A percentile compares a stretch with the other conserved stretches of the same genome.
These are phyloP conservation scores for Davidsoniella neocaledoniae DNA, from an alignment of 2,329 filamentous ascomycete species.

Conservation along the genomic window DNA sequence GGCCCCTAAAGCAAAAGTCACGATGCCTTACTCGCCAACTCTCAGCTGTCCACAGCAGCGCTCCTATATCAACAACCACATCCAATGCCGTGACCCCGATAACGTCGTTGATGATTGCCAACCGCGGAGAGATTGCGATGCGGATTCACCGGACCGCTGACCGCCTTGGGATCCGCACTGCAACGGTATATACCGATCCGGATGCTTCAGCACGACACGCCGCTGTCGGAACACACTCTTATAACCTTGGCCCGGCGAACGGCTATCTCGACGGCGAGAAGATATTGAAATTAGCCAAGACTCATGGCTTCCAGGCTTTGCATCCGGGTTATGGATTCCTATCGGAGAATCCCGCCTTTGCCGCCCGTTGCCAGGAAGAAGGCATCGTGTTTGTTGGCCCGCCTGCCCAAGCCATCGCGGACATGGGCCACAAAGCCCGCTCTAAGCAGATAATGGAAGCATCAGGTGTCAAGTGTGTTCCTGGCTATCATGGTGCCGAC, in stretches of 20 bases:
- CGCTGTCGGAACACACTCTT: conserved; percentile 62
- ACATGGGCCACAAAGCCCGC: conserved; percentile 86
- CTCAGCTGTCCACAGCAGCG: not conserved
- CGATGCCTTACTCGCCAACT: not conserved
- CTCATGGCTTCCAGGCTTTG: conserved; percentile 73
- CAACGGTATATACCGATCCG: conserved; percentile 86
- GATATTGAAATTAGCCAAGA: conserved; percentile 76
- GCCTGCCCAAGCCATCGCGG: conserved; percentile 61
- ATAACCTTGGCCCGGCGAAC: conserved; percentile 66
- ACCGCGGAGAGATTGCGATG: conserved; percentile 90
- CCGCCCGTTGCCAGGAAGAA: conserved; percentile 70
- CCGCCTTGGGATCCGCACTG: conserved; percentile 78
- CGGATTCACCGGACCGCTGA: conserved; percentile 80
- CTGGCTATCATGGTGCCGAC: conserved; percentile 80
- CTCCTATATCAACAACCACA: not conserved
- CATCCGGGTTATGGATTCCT: conserved; percentile 95
- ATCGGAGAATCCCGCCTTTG: conserved; percentile 85
- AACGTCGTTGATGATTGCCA: conserved; percentile 82
- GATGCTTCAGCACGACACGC: conserved; percentile 82
- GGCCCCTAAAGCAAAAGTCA: not conserved
- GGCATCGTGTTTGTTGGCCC: conserved; percentile 92
- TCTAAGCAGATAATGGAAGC: conserved; percentile 94
- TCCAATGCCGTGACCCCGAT: conserved; percentile 28
- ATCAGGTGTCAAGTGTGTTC: conserved; percentile 91
- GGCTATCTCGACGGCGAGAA: conserved; percentile 88